Evolutionary conservation across 2,329 filamentous ascomycete species (phyloP), one percentile per base, ranked within the genome.

Genomic region (Venturia oleaginea): DNA sequence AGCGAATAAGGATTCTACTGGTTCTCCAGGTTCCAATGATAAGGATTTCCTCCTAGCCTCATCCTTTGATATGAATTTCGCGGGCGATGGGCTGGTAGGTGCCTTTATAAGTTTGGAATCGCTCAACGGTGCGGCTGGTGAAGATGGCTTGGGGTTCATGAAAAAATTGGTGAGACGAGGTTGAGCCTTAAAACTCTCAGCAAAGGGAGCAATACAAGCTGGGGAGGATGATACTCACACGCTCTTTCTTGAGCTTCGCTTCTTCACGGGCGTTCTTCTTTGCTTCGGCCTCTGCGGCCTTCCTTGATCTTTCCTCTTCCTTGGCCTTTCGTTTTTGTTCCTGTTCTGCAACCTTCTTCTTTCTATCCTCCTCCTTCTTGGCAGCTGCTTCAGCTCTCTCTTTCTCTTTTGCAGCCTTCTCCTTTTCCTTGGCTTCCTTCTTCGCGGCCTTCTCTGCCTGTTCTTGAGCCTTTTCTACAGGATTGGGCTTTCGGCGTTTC

Each of bases 171-270:
- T 78, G 42, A 81, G 70, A 66, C 69, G 72, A 70, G 76, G 70
- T 68, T 78, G 76, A 37, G 73, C 72, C 76, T 78, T 48, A 48
- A 61, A 59, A 34, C 67, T 67, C 37, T 15, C 32, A 24, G 40
- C 42, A 40, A 22, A 57, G 27, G 51, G 27, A 0, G n/a, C 17
- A 57, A 54, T 66, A 68, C 68, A 68, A 72, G 71, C 74, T 73
- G 70, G 70, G 66, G 66, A 40, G 68, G 65, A 60, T 64, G 5
- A 63, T 68, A 71, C 67, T 68, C 68, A 65, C 67, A 55, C 78
- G 76, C 65, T 81, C 77, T 63, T 79, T 80, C 65, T 80, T 78
- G 63, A 76, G 74, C 66, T 75, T 77, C 66, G 80, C 78, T 59
- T 78, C 76, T 66, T 81, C 77, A 62, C 75, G 73, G 40, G 73